Conservation (phyloP, 2,329 filamentous ascomycete genomes). For the Anisogramma anomala region DNA sequence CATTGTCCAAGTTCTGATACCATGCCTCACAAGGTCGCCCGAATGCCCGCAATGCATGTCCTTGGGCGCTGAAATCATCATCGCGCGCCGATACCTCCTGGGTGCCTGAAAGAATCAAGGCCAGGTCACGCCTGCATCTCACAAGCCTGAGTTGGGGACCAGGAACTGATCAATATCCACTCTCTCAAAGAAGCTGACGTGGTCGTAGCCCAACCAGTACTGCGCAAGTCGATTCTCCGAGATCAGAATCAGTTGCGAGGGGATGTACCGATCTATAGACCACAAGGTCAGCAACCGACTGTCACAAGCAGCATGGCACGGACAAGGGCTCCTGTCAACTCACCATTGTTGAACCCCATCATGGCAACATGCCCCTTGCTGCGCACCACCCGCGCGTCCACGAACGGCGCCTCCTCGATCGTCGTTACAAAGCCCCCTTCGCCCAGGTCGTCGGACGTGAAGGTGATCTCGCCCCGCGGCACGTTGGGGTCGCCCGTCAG, state of each 20-base stretch:
- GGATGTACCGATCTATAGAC: conserved; percentile 58
- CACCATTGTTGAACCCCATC: conserved; percentile 60
- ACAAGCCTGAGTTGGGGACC: background rate
- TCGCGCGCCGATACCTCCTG: too few species aligned
- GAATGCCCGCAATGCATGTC: too few species aligned
- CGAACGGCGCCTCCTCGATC: conserved; percentile 56
- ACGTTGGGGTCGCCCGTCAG: conserved; percentile 86
- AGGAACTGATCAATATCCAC: conserved; percentile 45
- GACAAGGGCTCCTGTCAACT: too few species aligned
- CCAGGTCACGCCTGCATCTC: too few species aligned
- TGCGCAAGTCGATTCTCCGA: conserved; percentile 69
- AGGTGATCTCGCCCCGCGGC: conserved; percentile 74
- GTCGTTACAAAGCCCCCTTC: conserved; percentile 50
- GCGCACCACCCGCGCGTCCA: conserved; percentile 60
- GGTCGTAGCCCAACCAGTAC: conserved; percentile 59
- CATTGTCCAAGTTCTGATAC: too few species aligned
- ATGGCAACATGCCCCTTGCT: conserved; percentile 69
- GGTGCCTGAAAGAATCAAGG: too few species aligned
- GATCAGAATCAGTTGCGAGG: conserved; percentile 66
- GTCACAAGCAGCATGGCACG: background rate
- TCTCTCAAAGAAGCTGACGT: conserved; percentile 50
- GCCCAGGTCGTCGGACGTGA: conserved; percentile 68
- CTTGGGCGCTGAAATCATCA: too few species aligned
- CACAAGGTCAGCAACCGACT: conserved; percentile 5
- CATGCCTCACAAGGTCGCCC: too few species aligned